A percentile compares a stretch with the other conserved stretches of the same genome.
Evolutionary conservation across 2,329 filamentous ascomycete species (phyloP).

Genomic region (Fusarium compactum): DNA sequence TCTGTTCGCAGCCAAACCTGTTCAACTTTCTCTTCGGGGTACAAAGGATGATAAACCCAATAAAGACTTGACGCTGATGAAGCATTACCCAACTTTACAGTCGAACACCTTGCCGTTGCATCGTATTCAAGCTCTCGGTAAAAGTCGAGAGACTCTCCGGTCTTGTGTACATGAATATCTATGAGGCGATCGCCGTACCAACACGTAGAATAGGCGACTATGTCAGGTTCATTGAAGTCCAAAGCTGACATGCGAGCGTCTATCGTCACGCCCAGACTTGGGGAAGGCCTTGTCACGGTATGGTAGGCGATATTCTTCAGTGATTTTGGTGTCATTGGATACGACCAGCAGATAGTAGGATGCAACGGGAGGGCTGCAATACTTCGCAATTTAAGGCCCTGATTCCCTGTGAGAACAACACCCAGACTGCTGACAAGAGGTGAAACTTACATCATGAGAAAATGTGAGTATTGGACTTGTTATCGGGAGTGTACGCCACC

Average conservation of each 20-base stretch:
- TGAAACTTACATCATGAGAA: slow-evolving; percentile 18
- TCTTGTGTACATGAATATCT: slow-evolving; percentile 12
- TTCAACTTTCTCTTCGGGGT: slow-evolving; percentile 9
- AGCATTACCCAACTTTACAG: background rate
- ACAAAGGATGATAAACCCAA: slow-evolving; percentile 20
- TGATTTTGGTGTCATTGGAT: slow-evolving; percentile 6
- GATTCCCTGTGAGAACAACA: background rate
- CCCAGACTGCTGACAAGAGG: fast-evolving
- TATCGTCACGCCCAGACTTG: background rate
- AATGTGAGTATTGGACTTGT: background rate
- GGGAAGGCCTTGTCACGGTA: background rate
- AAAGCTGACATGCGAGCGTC: slow-evolving; percentile 20
- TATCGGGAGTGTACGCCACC: slow-evolving; percentile 31
- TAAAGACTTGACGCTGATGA: background rate
- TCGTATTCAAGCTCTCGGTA: slow-evolving; percentile 10
- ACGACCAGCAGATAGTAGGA: slow-evolving; percentile 13
- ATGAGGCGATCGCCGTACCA: slow-evolving; percentile 14
- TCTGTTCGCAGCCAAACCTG: slow-evolving; percentile 23
- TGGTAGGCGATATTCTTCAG: slow-evolving; percentile 13
- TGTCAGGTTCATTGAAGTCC: slow-evolving; percentile 17
- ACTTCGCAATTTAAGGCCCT: slow-evolving; percentile 31
- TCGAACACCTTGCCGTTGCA: background rate
- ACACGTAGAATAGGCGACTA: slow-evolving; percentile 24
- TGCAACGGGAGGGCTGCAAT: slow-evolving; percentile 1
- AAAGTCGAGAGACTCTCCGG: slow-evolving; percentile 12